These are phyloP conservation scores for Pythium phragmiticola DNA, from an alignment of 352 stramenopile genomes.

Conservation along the genomic window DNA sequence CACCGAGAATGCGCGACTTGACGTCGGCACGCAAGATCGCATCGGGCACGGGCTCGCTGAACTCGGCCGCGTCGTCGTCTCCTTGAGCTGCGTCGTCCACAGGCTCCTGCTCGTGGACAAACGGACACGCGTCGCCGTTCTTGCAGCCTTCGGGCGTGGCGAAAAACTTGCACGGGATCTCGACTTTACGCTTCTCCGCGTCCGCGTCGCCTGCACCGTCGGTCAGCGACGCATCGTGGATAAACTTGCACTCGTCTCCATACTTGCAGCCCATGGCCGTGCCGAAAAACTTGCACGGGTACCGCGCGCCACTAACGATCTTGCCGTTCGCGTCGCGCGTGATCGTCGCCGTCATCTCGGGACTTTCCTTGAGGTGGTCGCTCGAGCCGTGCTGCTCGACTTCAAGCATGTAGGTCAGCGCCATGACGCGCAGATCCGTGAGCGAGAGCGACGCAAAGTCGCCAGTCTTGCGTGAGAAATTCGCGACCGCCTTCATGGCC, in stretches of 20 bases:
- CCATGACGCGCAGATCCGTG: conserved; percentile 86
- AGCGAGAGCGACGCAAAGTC: conserved; percentile 86
- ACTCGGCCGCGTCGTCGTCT: conserved; percentile 22
- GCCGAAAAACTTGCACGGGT: conserved; percentile 81
- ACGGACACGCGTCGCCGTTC: conserved; percentile 67
- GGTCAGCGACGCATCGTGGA: conserved; percentile 55
- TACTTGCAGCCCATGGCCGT: conserved; percentile 81
- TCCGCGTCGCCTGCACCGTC: conserved; percentile 15
- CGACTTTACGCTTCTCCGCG: conserved; percentile 49
- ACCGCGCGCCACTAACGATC: conserved; percentile 49
- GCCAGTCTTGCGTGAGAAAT: conserved; percentile 84
- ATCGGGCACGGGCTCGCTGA: conserved; percentile 38
- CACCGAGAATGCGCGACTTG: conserved; percentile 86
- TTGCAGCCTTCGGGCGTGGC: conserved; percentile 73
- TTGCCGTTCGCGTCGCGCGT: conserved; percentile 65
- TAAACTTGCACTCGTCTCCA: conserved; percentile 76
- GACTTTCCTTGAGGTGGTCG: conserved; percentile 69
- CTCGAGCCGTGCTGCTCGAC: conserved; percentile 58
- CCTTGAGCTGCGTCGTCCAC: conserved; percentile 26
- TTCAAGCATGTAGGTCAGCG: conserved; percentile 85
- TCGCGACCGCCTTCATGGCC: conserved; percentile 73
- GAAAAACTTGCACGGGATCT: conserved; percentile 76
- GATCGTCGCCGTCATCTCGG: conserved; percentile 66
- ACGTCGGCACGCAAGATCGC: conserved; percentile 75
- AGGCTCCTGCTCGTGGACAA: conserved; percentile 50